Evolutionary conservation across 2,329 filamentous ascomycete genomes (phyloP), one percentile per base, ranked within the genome.

Genomic region (Westerdykella aurantiaca): DNA sequence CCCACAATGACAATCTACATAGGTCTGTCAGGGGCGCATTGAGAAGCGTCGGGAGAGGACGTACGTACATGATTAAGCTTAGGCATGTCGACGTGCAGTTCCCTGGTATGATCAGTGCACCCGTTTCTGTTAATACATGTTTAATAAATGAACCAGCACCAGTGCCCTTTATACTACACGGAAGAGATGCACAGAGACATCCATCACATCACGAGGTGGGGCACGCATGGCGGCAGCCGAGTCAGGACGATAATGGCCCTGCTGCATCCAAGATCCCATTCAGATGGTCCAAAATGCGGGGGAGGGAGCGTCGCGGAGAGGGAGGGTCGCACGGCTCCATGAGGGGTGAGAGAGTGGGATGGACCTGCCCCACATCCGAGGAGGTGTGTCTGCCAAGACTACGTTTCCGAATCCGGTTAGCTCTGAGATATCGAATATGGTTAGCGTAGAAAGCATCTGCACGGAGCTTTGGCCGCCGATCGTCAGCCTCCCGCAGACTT

Each of bases 61-160:
- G 3, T 61, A 14, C 53, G 3, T 61, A 61, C 60, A 44, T 63
- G 59, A 14, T 60, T 56, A 46, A 64, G 52, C 43, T 60, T 58
- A 4, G 60, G 59, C 60, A 64, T 64, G 37, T 31, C 45, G 25
- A 29, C 4, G 7, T 29, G 10, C 25, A 29, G 25, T 29, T 29
- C 7, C 25, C 18, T 21, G 11, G 25, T 29, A 29, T 12, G 7
- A 29, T 29, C 9, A 29, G 25, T 29, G 25, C 25, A 9, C 11
- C 25, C 4, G 25, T 12, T 29, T 10, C 25, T 29, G 25, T 29
- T 10, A 29, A 7, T 29, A 29, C 25, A 29, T 5, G 23, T 5
- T 25, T 10, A 10, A 25, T 10, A n/a, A n/a, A n/a, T 10, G 23
- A 25, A 25, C 23, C 23, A 10, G 23, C 23, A 5, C 23, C 23